Base-by-base conservation (phyloP, 164 flowering plant species). In the Protea cynaroides region DNA sequence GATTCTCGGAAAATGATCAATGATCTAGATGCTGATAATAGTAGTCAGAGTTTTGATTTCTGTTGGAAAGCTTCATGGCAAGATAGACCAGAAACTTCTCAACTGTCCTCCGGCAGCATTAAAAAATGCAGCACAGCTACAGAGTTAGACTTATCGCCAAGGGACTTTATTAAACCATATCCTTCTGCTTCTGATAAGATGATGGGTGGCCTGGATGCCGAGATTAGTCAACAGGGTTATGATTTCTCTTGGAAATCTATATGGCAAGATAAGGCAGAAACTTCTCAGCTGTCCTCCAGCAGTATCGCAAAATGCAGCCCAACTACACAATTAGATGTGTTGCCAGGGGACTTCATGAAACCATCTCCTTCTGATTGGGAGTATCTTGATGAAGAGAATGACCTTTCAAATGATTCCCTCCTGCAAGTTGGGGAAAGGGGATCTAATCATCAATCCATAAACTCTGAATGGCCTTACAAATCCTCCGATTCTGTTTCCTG, bases 1-100 rank as follows among this genome's bases (percentile, higher is more conserved):
- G 56, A 59, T 49, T 29, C 40, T 65, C 52, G 25, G 67, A 68
- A 74, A 43, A 36, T 25, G 14, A 51, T 59, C 23, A 64, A 64
- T 60, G 50, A 47, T 68, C 62, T 59, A 23, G 70, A 75, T 29
- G 66, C 37, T 67, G 81, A 68, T 66, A 57, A 62, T 25, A 36
- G 52, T 49, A 25, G 59, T 43, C 29, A 64, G 52, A 64, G 36
- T 44, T 64, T 65, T 61, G 74, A 67, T 62, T 63, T 59, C 59
- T 74, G 59, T 64, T 22, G 25, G 36, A 60, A 69, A 47, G 54
- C 65, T 60, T 63, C 56, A 8, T 59, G 56, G 67, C 65, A 58
- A 47, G 74, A 67, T 18, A 73, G 69, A 5, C 59, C 46, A n/a
- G 57, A 65, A 61, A 46, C 25, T 73, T 43, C 72, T 67, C 67